phyloP scores from a whole-genome alignment of 2,329 filamentous ascomycete genomes.

The Dactylellina cionopaga region DNA sequence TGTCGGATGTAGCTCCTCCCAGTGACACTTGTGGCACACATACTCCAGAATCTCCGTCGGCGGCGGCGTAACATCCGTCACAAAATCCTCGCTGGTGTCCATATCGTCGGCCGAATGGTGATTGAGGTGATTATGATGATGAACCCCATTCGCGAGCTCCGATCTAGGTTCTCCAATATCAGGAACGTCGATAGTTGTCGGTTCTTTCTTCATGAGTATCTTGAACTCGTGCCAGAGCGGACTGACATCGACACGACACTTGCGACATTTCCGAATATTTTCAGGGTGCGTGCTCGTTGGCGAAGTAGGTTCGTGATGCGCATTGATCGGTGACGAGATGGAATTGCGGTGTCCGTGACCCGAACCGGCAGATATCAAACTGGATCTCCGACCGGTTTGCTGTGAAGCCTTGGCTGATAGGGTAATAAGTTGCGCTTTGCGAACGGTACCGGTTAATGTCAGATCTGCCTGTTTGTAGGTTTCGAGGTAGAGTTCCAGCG shows the following conservation, averaged over 20 bases:
- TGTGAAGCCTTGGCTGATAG: constrained; percentile 69
- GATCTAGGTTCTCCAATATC: constrained; percentile 38
- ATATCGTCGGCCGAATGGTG: constrained; percentile 41
- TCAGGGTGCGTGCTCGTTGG: constrained; percentile 53
- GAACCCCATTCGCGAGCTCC: constrained; percentile 32
- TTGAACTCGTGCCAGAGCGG: constrained; percentile 56
- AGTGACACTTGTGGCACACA: constrained; percentile 55
- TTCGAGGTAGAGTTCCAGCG: constrained; percentile 84
- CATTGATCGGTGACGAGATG: constrained; percentile 41
- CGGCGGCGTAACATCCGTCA: constrained; percentile 28
- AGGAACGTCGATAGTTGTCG: constrained; percentile 22
- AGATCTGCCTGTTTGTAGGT: constrained; percentile 96
- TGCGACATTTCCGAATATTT: constrained; percentile 59
- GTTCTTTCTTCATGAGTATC: constrained; percentile 52
- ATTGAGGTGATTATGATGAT: too few relatives aligned
- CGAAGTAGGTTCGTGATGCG: constrained; percentile 42
- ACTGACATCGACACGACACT: constrained; percentile 55
- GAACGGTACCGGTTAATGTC: constrained; percentile 86
- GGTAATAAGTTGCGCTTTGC: constrained; percentile 84
- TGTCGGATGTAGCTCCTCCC: constrained; percentile 53
- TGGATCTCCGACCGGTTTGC: constrained; percentile 57
- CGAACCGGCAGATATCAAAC: constrained; percentile 53
- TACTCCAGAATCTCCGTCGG: constrained; percentile 53
- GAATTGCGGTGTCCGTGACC: constrained; percentile 57
- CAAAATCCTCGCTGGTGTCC: constrained; percentile 44